A percentile compares a stretch with the other conserved stretches of the same genome.
These are phyloP conservation scores for Wallacemonas rigidus DNA, from an alignment of 208 protist genomes.

Conservation along the genomic window DNA sequence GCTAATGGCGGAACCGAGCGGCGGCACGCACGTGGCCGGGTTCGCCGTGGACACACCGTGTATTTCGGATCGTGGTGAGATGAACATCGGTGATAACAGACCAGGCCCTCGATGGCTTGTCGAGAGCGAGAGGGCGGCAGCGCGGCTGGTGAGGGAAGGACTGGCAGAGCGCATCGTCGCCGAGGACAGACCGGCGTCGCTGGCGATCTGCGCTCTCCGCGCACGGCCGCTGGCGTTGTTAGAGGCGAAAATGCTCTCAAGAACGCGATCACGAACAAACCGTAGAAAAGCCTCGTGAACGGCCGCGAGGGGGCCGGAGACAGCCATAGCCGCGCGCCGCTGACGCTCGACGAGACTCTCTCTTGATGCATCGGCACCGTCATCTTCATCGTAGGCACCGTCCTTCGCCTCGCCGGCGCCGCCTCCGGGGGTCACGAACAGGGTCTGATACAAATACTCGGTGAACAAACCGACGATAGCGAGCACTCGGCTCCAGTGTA, in stretches of 20 bases:
- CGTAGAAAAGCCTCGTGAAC: constrained; percentile 13
- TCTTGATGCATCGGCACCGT: neutral
- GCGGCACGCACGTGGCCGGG: no score
- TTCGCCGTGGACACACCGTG: no score
- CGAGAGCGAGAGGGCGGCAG: neutral
- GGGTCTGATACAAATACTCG: constrained; percentile 6
- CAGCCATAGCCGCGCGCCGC: neutral
- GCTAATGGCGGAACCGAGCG: no score
- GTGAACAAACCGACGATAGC: constrained; percentile 3
- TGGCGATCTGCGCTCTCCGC: neutral
- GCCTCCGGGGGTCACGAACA: neutral
- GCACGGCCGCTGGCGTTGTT: constrained; percentile 6
- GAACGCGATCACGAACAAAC: constrained; percentile 15
- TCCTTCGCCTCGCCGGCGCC: neutral
- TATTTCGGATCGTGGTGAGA: neutral
- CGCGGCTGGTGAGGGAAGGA: constrained; percentile 1
- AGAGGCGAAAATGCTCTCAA: constrained; percentile 4
- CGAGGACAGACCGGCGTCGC: neutral
- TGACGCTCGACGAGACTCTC: constrained; percentile 15
- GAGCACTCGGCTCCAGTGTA: constrained; percentile 9
- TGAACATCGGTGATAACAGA: neutral
- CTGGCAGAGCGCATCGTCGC: neutral
- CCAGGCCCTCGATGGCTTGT: constrained; percentile 7
- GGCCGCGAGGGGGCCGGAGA: neutral
- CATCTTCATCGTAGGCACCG: neutral